A percentile compares a stretch with the other conserved stretches of the same genome.
These are phyloP conservation scores for Porpolomopsis calyptriformis DNA, from an alignment of 768 basidiomycete species.

Conservation along the genomic window DNA sequence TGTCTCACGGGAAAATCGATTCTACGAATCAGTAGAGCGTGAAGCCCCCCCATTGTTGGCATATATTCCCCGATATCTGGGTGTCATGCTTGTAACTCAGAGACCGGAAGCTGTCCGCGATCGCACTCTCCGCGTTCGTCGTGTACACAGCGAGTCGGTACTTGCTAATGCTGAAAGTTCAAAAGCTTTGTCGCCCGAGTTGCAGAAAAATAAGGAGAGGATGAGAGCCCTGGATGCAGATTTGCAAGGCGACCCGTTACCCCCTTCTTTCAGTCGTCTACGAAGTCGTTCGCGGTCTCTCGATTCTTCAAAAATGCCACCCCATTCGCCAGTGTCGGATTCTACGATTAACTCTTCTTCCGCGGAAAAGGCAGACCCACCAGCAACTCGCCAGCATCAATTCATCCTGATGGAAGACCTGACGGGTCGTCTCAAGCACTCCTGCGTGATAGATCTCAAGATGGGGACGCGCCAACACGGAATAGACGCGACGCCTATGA, in stretches of 20 bases:
- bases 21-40: constrained; percentile 93
- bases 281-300: constrained; percentile 37
- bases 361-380: constrained; percentile 28
- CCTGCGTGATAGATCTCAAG: constrained; percentile 96
- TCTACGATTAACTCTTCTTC: constrained; percentile 22
- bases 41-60: constrained; percentile 86
- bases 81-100: constrained; percentile 99
- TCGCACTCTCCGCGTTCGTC: too few species aligned
- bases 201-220: constrained; percentile 23
- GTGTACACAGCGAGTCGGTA: constrained; percentile 54
- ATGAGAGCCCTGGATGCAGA: constrained; percentile 32
- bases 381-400: constrained; percentile 81
- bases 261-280: constrained; percentile 30
- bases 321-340: constrained; percentile 18
- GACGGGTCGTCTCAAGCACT: constrained; percentile 80
- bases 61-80: constrained; percentile 96
- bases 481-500: constrained; percentile 80
- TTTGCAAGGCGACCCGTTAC: constrained; percentile 17
- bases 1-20: constrained; percentile 92
- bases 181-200: constrained; percentile 26
- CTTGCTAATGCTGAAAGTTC: constrained; percentile 29
- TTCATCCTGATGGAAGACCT: constrained; percentile 99
- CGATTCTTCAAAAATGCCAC: constrained; percentile 21
- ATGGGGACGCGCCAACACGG: constrained; percentile 99
- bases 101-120: too few species aligned